Evolutionary conservation across 2,329 filamentous ascomycete genomes (phyloP).

Genomic region (Fusarium secorum): DNA sequence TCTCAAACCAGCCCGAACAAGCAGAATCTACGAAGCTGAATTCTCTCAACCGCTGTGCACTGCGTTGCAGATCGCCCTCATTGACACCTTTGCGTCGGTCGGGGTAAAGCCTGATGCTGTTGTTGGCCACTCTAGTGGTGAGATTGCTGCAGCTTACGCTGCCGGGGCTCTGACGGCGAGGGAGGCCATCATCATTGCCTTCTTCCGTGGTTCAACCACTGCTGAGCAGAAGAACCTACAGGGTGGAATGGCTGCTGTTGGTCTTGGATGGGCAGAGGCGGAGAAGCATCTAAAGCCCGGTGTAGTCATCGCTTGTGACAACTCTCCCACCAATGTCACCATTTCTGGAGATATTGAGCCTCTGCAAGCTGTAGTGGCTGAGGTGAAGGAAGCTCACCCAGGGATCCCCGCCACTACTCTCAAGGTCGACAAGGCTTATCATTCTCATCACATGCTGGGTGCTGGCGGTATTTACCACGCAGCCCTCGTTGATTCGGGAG

Average conservation of each 20-base stretch:
- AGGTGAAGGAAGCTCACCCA: constrained; percentile 41
- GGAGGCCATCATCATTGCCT: constrained; percentile 52
- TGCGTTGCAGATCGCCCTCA: constrained; percentile 54
- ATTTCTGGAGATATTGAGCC: constrained; percentile 44
- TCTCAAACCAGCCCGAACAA: background rate
- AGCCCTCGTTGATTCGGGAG: background rate
- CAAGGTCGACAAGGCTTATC: constrained; percentile 52
- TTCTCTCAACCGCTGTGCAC: constrained; percentile 53
- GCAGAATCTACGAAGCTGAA: background rate
- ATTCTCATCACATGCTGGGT: constrained; percentile 49
- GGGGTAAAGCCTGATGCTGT: constrained; percentile 47
- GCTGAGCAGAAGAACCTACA: background rate
- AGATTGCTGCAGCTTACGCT: constrained; percentile 56
- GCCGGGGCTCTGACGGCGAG: constrained; percentile 47
- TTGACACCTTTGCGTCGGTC: constrained; percentile 48
- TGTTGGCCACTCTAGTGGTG: constrained; percentile 55
- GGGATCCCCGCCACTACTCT: constrained; percentile 46
- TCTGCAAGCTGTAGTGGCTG: constrained; percentile 40
- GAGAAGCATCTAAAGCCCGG: constrained; percentile 32
- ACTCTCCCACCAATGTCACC: constrained; percentile 48
- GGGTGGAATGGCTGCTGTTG: constrained; percentile 52
- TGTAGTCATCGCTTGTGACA: constrained; percentile 49
- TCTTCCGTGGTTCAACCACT: constrained; percentile 47
- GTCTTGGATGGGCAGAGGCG: constrained; percentile 44
- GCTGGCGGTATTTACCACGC: background rate